Conservation (phyloP, 2,329 filamentous ascomycete genomes). For the Ilyonectria sp. region DNA sequence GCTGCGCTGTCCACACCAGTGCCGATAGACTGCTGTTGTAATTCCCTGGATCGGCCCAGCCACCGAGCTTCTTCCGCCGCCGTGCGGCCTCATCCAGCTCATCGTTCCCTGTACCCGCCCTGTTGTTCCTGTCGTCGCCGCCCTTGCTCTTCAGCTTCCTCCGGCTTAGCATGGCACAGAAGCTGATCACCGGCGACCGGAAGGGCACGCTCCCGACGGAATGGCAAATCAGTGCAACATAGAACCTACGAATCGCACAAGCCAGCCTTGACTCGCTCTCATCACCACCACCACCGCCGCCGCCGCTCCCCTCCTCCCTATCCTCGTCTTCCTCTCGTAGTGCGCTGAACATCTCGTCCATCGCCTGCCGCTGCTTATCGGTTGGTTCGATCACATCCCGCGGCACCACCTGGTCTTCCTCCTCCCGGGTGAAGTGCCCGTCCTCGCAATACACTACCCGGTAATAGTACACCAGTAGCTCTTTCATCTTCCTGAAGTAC, state of each 20-base stretch:
- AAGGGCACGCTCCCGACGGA: conserved; percentile 1
- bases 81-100: no score
- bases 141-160: no score
- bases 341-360: conserved; percentile 3
- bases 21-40: conserved; percentile 20
- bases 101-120: no score
- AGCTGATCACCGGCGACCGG: conserved; percentile 9
- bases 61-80: no score
- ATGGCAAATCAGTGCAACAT: conserved; percentile 5
- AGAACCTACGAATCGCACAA: conserved; percentile 9
- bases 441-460: conserved; percentile 15
- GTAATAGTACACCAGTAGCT: conserved; percentile 24
- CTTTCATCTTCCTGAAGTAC: conserved; percentile 23
- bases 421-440: conserved; percentile 18
- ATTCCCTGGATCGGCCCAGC: background rate
- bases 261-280: background rate
- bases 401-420: conserved; percentile 7
- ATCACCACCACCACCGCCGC: background rate
- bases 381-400: conserved; percentile 19
- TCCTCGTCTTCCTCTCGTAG: background rate
- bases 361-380: conserved; percentile 11
- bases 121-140: no score
- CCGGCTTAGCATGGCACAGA: conserved; percentile 12
- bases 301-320: background rate
- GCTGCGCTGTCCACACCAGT: conserved; percentile 6